Evolutionary conservation across 148 eudicot genomes (phyloP), one percentile per base, ranked within the genome.

Genomic region (Gaultheria prostrata): DNA sequence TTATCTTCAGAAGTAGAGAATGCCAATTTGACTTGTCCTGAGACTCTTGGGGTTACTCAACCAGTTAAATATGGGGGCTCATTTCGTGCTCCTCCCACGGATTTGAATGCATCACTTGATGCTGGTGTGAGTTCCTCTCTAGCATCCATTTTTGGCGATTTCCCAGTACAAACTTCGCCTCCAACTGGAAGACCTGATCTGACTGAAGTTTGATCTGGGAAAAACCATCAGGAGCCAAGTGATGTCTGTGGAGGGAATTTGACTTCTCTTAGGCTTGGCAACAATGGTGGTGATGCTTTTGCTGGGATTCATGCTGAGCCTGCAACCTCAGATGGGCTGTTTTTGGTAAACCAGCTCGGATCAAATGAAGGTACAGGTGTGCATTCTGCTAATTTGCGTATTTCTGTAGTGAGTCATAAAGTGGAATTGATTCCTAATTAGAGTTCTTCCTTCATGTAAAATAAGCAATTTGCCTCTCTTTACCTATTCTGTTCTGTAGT

Each of bases 1-100:
- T 94, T 88, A 92, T 96, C 49, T 86, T 96, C 99, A 9, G 98
- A 96, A 12, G 98, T 92, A 73, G 98, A 95, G 83, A 91, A 86
- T 85, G 91, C 90, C 30, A 87, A 87, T 73, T 57, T 91, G 77
- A 81, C 84, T 57, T 79, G 86, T 75, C 89, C 97, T 48, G 92
- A 85, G 43, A 79, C 85, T 50, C 65, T 76, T 77, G 87, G 87
- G 77, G 86, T 75, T 35, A 78, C 83, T 28, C 35, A 32, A 51
- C 77, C 65, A 79, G 73, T 54, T 57, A 28, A 67, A 78, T 63
- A 82, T 79, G 72, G 83, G 61, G 88, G 80, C 28, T 15, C 73
- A 28, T 81, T 53, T 79, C 61, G 88, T 76, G 70, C 82, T 78
- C 83, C 88, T 49, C 79, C 83, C 74, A 83, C 48, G 82, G 80